phyloP scores from a whole-genome alignment of 2,329 filamentous ascomycete genomes.

The Penicillium palitans region DNA sequence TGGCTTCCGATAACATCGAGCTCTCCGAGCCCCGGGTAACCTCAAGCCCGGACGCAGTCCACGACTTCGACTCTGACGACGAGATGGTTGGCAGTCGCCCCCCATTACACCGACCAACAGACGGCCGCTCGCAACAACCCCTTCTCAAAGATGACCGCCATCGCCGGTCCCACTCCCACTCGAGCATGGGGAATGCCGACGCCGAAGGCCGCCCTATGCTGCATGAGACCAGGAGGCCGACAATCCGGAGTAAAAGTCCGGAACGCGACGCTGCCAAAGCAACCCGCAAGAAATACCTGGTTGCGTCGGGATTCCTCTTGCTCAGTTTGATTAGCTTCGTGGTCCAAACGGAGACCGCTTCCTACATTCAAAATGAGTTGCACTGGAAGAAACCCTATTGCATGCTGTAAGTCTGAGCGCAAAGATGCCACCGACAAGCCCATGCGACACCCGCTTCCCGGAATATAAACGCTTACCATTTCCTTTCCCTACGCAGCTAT shows the following conservation, averaged over 20 bases:
- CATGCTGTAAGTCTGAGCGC: constrained; percentile 70
- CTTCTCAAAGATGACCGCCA: constrained; percentile 53
- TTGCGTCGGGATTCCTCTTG: constrained; percentile 79
- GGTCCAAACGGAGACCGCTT: constrained; percentile 90
- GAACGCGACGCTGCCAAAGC: constrained; percentile 61
- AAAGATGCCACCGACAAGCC: constrained; percentile 2
- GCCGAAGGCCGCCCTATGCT: constrained; percentile 41
- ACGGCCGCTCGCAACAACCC: constrained; percentile 54
- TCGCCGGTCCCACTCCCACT: constrained; percentile 36
- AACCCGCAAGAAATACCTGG: constrained; percentile 79
- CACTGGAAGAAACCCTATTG: constrained; percentile 99
- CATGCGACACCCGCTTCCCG: constrained; percentile 2
- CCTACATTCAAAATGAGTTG: constrained; percentile 89
- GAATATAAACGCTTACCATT: constrained; percentile 19
- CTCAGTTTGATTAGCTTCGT: constrained; percentile 85
- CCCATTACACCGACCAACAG: constrained; percentile 48
- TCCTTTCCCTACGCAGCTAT: constrained; percentile 52
- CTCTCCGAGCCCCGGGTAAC: constrained; percentile 25
- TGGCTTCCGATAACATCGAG: constrained; percentile 35
- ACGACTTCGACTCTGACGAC: constrained; percentile 44
- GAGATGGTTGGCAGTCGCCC: constrained; percentile 50
- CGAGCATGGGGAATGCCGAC: constrained; percentile 30
- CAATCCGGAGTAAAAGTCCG: constrained; percentile 78
- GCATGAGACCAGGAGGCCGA: constrained; percentile 58
- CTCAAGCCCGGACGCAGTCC: constrained; percentile 37